Base-by-base conservation (phyloP, 495 filamentous ascomycete species). In the Penicillium odoratum region DNA sequence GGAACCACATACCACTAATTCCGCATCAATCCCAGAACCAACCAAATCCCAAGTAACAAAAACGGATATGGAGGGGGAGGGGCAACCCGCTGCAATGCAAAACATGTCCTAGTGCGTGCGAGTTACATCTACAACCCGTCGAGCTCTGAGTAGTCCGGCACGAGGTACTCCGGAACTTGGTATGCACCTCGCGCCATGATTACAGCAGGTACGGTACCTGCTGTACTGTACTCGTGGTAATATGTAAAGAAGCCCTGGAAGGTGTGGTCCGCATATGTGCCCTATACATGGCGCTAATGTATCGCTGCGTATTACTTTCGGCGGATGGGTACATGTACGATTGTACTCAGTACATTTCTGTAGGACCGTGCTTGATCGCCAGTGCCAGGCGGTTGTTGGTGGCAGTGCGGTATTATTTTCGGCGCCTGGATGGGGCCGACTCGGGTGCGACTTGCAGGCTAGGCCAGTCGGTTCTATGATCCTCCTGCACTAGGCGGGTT, bases 381-480 rank as follows among this genome's bases (percentile, higher is more conserved):
- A 3, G 30, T 33, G 30, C 30, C 30, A 33, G 30, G 30, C 38
- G 6, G 38, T 40, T 40, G 15, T 40, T 31, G 18, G 44, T 48
- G 53, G 31, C 49, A 62, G 56, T 59, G 57, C 64, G 53, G 16
- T 54, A 57, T 61, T 53, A 60, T 56, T 60, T 57, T 55, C 59
- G 55, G 60, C 57, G 57, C 57, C 47, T 52, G 44, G 40, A 42
- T 66, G 64, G 60, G 48, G 15, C 63, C 58, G 58, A 64, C 25
- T 62, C 63, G 66, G 66, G 66, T 66, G 66, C 60, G 66, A 68
- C 63, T 48, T 52, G 64, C 56, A 57, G 34, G 48, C 33, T 57
- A 51, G 51, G 54, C 63, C 53, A 59, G 64, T 64, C 61, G 56
- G 46, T 62, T 69, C 59, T 60, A 55, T 56, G 56, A 64, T 62